These are phyloP conservation scores for Eucalyptus marginata DNA, from an alignment of 345 rosid species.

Conservation along the genomic window DNA sequence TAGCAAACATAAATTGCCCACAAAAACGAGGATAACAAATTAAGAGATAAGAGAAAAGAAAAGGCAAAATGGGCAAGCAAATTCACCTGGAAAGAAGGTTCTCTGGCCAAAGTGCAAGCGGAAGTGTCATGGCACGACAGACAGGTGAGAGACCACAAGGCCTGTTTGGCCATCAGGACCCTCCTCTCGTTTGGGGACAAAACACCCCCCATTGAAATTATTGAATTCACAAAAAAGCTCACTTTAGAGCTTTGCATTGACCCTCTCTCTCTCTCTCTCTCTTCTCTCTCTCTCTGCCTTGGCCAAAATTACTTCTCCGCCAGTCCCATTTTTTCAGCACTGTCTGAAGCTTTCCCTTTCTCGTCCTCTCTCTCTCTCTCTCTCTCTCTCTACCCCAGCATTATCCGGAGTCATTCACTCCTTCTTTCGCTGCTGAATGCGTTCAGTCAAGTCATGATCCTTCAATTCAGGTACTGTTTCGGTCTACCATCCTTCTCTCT, in stretches of 20 bases:
- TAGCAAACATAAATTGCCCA: background rate
- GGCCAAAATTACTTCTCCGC: background rate
- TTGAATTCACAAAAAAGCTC: background rate
- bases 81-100: background rate
- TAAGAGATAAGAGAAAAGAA: background rate
- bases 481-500: background rate
- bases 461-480: slow-evolving; percentile 14
- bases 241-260: slow-evolving; percentile 13
- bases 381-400: background rate
- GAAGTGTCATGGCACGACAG: background rate
- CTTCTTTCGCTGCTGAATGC: background rate
- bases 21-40: background rate
- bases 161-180: background rate
- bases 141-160: background rate
- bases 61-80: background rate
- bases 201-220: background rate
- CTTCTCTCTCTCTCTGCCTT: background rate
- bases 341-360: background rate
- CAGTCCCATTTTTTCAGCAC: background rate
- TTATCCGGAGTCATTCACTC: background rate
- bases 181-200: background rate
- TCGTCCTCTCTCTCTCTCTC: background rate
- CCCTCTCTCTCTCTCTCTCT: slow-evolving; percentile 2
- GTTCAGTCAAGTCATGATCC: slow-evolving; percentile 5
- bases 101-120: background rate